Base-by-base conservation (phyloP, 208 protist genomes). In the Phytomonas sp. region DNA sequence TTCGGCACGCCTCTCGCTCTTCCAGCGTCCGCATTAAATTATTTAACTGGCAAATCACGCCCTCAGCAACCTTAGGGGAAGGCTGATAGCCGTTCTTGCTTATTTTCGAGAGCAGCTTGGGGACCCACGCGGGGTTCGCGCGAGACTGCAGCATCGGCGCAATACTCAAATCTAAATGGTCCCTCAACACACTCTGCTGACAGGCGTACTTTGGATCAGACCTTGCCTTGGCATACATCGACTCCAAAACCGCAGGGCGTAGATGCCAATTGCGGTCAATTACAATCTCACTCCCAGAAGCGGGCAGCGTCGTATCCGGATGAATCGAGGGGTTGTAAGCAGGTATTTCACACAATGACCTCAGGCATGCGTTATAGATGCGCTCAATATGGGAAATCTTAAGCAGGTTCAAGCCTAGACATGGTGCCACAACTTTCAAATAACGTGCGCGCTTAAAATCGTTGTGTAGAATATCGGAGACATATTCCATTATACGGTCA, bases 401-500 rank as follows among this genome's bases (percentile, higher is more conserved):
- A 1, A 42, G 64, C 8, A 68, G 37, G 66, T 1, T 60, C 64
- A 40, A 60, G 32, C 29, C 8, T 40, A 68, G 64, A 16, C 40
- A 49, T 49, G 40, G 40, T 14, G 40, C 40, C 40, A 49, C 40
- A 2, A 49, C 40, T 49, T 49, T 49, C 40, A 49, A 72, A 40
- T 84, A 89, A 6, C 86, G 84, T 49, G 62, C 64, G 31, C 75
- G 72, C 72, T 84, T 86, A 0, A 75, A 71, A 6, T 77, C 45
- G 12, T 66, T 56, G 64, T 82, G 64, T 34, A 85, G 72, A 26
- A 87, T 52, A 1, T 65, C 49, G 12, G 66, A 66, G 14, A 88
- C 42, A 36, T 89, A 85, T 63, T 71, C 76, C 34, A 91, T 62
- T 42, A 89, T 84, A 7, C 82, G 79, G 32, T 78, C 83, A 75